Base-by-base conservation (phyloP, 129 eudicot genomes). In the Flaveria trinervia region DNA sequence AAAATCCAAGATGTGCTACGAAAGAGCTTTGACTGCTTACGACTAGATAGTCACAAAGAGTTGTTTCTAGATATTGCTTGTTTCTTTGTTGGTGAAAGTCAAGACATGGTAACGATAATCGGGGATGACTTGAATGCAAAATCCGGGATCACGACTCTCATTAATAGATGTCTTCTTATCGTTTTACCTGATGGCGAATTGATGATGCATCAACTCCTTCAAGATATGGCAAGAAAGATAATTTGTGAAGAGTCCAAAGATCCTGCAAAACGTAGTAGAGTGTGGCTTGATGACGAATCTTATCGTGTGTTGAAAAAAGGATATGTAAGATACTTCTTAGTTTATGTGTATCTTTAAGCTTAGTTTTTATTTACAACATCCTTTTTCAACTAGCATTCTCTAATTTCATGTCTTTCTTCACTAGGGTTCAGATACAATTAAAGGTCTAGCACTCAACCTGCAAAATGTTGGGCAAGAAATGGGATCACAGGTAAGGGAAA, bases 381-480 rank as follows among this genome's bases (percentile, higher is more conserved):
- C 2, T 20, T 0, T 28, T 16, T 18, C 55, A 11, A 51, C 14
- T 16, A 7, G 33, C 3, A 14, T 41, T 41, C 1, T 51, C 33
- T 67, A n/a, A n/a, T 10, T 25, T 22, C 0, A 25, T 68, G 18
- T 25, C 15, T 67, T 55, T 25, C 17, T 28, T 39, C 1, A 22
- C 30, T 15, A 84, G 87, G 84, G 81, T 5, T 61, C 82, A 45
- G 13, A 46, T 14, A 48, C 64, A 64, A 79, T 84, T 61, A 79
- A 79, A 84, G 82, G 87, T 20, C 23, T 84, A 20, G 1, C 72
- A 25, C 74, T 84, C 16, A 43, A 84, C 50, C 28, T 72, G 39
- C 69, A 17, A 20, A 20, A 16, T 66, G 8, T 44, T 4, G 33
- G 8, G 57, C 9, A 73, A 57, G 15, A 26, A 43, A 13, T 25